Evolutionary conservation across 208 protist species (phyloP).

Genomic region (Trypanosomatidae sp.): DNA sequence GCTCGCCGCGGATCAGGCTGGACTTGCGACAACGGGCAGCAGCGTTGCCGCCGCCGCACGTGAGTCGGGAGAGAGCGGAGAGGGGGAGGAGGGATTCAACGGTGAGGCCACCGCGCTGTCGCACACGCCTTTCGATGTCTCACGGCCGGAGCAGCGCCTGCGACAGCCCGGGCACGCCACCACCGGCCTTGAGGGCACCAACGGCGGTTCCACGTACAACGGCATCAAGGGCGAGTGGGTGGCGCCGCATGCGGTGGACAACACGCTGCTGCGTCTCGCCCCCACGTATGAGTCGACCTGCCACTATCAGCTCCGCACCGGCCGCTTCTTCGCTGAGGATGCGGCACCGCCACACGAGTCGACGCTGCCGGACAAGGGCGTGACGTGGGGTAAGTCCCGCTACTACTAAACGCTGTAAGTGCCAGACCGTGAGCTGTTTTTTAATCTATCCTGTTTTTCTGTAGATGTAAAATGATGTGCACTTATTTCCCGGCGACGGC

Average conservation of each 20-base stretch:
- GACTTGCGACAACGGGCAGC: neutral
- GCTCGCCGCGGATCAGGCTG: conserved; percentile 14
- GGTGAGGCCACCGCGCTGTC: conserved; percentile 45
- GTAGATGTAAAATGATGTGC: too few relatives aligned
- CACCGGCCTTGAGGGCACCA: conserved; percentile 37
- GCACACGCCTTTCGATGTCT: conserved; percentile 43
- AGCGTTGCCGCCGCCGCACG: neutral
- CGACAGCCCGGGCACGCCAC: conserved; percentile 53
- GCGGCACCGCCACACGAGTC: conserved; percentile 53
- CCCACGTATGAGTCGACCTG: conserved; percentile 77
- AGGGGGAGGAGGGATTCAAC: conserved; percentile 35
- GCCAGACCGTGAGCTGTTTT: too few relatives aligned
- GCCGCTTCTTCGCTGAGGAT: conserved; percentile 70
- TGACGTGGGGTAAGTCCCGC: conserved; percentile 65
- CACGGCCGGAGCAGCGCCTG: conserved; percentile 61
- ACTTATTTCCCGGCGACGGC: too few relatives aligned
- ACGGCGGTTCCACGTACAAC: conserved; percentile 62
- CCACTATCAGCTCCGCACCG: conserved; percentile 79
- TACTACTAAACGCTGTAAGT: too few relatives aligned
- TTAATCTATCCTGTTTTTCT: too few relatives aligned
- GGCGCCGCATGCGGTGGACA: conserved; percentile 56
- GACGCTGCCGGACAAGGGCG: conserved; percentile 69
- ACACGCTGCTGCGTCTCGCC: conserved; percentile 67
- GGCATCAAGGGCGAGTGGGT: conserved; percentile 49
- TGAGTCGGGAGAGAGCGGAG: neutral